phyloP scores from a whole-genome alignment of 2,329 filamentous ascomycete species.

The Akanthomyces dipterigenus region DNA sequence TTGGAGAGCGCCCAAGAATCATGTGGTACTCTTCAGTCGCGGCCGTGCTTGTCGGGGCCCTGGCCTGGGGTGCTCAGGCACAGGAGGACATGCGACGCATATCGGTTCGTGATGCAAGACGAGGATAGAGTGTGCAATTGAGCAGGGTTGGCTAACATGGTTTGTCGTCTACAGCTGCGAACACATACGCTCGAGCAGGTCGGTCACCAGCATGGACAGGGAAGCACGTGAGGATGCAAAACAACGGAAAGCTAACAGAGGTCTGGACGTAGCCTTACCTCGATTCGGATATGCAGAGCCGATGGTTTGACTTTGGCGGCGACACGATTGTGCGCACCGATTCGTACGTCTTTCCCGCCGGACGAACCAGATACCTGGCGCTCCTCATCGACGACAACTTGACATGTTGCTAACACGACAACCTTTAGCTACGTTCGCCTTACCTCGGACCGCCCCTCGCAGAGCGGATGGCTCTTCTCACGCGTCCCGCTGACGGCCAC shows the following conservation, averaged over 20 bases:
- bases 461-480: conserved; percentile 90
- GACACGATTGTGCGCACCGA: conserved; percentile 77
- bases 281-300: conserved; percentile 94
- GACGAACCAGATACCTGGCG: not conserved
- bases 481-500: conserved; percentile 91
- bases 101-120: conserved; percentile 30
- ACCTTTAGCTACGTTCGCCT: conserved; percentile 75
- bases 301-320: conserved; percentile 98
- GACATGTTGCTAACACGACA: not conserved
- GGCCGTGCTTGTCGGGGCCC: conserved; percentile 42
- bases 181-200: conserved; percentile 80
- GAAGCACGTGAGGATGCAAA: conserved; percentile 13
- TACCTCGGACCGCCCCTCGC: conserved; percentile 82
- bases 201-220: conserved; percentile 33
- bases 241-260: conserved; percentile 14
- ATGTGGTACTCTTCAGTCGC: conserved; percentile 44
- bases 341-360: conserved; percentile 42
- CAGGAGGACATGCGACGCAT: conserved; percentile 47
- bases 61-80: conserved; percentile 45
- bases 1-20: conserved; percentile 9
- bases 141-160: conserved; percentile 16
- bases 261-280: conserved; percentile 68
- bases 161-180: conserved; percentile 53
- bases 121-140: not conserved
- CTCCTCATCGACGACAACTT: not conserved